Percentiles rank a stretch among this genome's conserved stretches.
These are phyloP conservation scores for Aspergillus cavernicola DNA, from an alignment of 495 filamentous ascomycete species.

Conservation along the genomic window DNA sequence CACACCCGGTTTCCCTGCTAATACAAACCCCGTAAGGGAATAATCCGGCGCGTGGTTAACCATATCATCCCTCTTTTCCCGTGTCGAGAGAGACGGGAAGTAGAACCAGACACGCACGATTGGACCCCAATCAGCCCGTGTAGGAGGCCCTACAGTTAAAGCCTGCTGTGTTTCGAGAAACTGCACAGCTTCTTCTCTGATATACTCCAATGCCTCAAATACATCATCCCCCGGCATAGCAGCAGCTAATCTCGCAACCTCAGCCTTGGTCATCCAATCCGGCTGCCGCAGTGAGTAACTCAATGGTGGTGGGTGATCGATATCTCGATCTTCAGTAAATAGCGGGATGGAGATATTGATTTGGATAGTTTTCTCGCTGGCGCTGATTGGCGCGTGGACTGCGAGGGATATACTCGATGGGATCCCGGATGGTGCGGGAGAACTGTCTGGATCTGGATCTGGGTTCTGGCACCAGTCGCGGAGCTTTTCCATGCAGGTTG, in stretches of 20 bases:
- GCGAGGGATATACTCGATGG: constrained; percentile 25
- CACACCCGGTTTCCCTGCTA: constrained; percentile 40
- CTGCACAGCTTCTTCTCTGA: constrained; percentile 23
- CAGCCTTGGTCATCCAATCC: constrained; percentile 42
- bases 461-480: constrained; percentile 29
- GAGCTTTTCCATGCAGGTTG: constrained; percentile 30
- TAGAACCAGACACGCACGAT: constrained; percentile 41
- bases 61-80: constrained; percentile 36
- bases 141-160: not conserved
- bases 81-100: constrained; percentile 38
- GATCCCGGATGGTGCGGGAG: constrained; percentile 13
- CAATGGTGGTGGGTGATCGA: constrained; percentile 25
- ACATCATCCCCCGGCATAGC: constrained; percentile 30
- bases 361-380: constrained; percentile 28
- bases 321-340: constrained; percentile 17
- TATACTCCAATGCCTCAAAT: constrained; percentile 32
- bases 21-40: constrained; percentile 36
- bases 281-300: constrained; percentile 37
- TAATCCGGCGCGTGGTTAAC: constrained; percentile 35
- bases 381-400: constrained; percentile 26
- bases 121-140: not conserved
- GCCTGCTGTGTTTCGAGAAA: constrained; percentile 28
- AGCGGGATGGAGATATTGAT: constrained; percentile 36
- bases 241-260: constrained; percentile 24
- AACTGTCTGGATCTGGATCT: constrained; percentile 8